phyloP scores from a whole-genome alignment of 352 stramenopile genomes.

The Phytophthora nicotianae region DNA sequence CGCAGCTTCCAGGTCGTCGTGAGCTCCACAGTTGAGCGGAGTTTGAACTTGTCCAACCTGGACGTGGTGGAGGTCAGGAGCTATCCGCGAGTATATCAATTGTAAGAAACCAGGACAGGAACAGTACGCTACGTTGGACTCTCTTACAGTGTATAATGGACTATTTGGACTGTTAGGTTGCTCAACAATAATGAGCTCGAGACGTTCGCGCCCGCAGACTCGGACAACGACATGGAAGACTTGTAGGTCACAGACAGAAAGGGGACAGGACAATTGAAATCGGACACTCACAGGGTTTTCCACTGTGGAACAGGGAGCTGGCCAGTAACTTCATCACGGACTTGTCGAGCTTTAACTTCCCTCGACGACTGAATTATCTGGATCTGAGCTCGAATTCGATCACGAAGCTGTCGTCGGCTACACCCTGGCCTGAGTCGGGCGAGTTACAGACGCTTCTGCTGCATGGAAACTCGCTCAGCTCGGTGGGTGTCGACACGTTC shows the following conservation, averaged over 20 bases:
- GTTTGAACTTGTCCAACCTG: conserved; percentile 71
- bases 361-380: conserved; percentile 49
- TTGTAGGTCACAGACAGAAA: conserved; percentile 33
- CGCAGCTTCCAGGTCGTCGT: conserved; percentile 49
- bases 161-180: conserved; percentile 21
- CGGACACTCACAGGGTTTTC: conserved; percentile 1
- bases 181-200: conserved; percentile 64
- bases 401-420: conserved; percentile 28
- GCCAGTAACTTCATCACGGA: conserved; percentile 50
- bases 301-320: conserved; percentile 34
- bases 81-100: conserved; percentile 60
- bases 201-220: conserved; percentile 43
- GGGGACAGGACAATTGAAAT: background rate
- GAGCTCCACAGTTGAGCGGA: conserved; percentile 35
- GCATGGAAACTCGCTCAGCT: conserved; percentile 51
- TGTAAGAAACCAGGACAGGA: conserved; percentile 32
- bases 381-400: conserved; percentile 56
- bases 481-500: conserved; percentile 49
- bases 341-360: conserved; percentile 44
- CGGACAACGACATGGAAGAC: conserved; percentile 60
- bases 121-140: background rate
- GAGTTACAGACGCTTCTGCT: conserved; percentile 67
- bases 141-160: conserved; percentile 4
- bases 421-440: conserved; percentile 49
- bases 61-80: conserved; percentile 47